Percentiles rank a stretch among this genome's conserved stretches.
Conservation (phyloP, 140 eudicot species). For the Erigeron philadelphicus region DNA sequence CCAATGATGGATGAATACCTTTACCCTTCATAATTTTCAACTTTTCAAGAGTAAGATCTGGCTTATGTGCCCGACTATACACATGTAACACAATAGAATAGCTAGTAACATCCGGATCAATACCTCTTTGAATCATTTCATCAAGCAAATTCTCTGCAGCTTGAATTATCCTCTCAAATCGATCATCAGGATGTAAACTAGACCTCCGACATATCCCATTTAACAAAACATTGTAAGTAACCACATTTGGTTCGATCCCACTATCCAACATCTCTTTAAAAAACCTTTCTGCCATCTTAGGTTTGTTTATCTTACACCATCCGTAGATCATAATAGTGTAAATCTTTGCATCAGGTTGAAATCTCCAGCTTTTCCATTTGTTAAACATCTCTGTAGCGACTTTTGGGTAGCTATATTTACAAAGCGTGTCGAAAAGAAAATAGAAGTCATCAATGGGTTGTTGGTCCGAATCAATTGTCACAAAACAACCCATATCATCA, state of each 20-base stretch:
- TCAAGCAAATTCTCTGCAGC: constrained; percentile 62
- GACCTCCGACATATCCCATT: constrained; percentile 79
- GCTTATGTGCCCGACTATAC: constrained; percentile 86
- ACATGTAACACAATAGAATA: constrained; percentile 85
- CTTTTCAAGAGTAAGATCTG: constrained; percentile 52
- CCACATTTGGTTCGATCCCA: constrained; percentile 79
- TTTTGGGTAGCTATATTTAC: constrained; percentile 74
- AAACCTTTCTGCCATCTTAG: constrained; percentile 69
- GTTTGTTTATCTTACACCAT: constrained; percentile 72
- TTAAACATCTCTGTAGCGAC: constrained; percentile 78
- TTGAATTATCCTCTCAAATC: constrained; percentile 58
- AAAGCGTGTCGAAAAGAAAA: constrained; percentile 67
- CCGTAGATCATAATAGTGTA: constrained; percentile 74
- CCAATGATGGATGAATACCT: constrained; percentile 65
- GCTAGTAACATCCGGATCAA: constrained; percentile 81
- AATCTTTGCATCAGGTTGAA: constrained; percentile 44
- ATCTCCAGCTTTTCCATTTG: constrained; percentile 46
- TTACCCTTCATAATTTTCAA: constrained; percentile 59
- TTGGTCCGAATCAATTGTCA: constrained; percentile 29
- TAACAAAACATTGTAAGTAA: constrained; percentile 75
- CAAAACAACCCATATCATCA: constrained; percentile 67
- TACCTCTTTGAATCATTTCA: constrained; percentile 71
- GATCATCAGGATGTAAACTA: constrained; percentile 75
- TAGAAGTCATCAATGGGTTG: constrained; percentile 33
- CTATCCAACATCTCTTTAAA: constrained; percentile 60